Percentiles rank a stretch among this genome's conserved stretches.
phyloP scores from a whole-genome alignment of 352 stramenopile species.

The Phytophthora cactorum region DNA sequence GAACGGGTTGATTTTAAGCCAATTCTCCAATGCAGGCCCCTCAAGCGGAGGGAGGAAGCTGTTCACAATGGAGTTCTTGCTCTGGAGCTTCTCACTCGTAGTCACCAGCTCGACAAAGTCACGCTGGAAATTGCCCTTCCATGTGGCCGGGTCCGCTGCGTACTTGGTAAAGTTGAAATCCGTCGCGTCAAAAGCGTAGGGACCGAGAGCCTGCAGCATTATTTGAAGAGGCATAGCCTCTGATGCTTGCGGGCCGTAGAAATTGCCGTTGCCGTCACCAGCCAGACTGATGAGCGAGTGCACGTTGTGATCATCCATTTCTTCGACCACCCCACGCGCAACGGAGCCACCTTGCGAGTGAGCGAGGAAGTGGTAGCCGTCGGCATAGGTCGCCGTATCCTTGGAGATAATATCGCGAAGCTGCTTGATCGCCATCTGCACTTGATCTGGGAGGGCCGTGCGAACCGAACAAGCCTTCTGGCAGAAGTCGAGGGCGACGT shows the following conservation, averaged over 20 bases:
- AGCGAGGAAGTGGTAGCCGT: slow-evolving; percentile 59
- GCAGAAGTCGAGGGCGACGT: slow-evolving; percentile 53
- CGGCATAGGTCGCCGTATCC: slow-evolving; percentile 34
- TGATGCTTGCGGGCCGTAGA: slow-evolving; percentile 49
- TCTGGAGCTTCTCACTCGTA: slow-evolving; percentile 29
- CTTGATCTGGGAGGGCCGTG: slow-evolving; percentile 39
- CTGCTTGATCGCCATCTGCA: slow-evolving; percentile 53
- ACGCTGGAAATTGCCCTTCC: slow-evolving; percentile 47
- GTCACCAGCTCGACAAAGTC: slow-evolving; percentile 41
- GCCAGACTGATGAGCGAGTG: slow-evolving; percentile 56
- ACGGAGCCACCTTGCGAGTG: slow-evolving; percentile 57
- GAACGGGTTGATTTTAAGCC: slow-evolving; percentile 43
- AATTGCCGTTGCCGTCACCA: slow-evolving; percentile 53
- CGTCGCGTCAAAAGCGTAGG: slow-evolving; percentile 30
- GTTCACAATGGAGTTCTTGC: slow-evolving; percentile 42
- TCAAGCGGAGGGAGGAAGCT: slow-evolving; percentile 34
- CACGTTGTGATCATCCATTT: slow-evolving; percentile 64
- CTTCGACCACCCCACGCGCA: slow-evolving; percentile 51
- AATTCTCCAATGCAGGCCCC: slow-evolving; percentile 33
- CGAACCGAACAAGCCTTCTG: slow-evolving; percentile 42
- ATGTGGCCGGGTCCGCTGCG: slow-evolving; percentile 18
- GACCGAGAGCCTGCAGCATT: slow-evolving; percentile 41
- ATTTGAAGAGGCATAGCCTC: slow-evolving; percentile 43
- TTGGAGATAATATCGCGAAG: slow-evolving; percentile 37
- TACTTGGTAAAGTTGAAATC: slow-evolving; percentile 54